Percentiles rank a stretch among this genome's conserved stretches.
Evolutionary conservation across 31 red algal species (phyloP).

Genomic region (Porphyra umbilicalis): DNA sequence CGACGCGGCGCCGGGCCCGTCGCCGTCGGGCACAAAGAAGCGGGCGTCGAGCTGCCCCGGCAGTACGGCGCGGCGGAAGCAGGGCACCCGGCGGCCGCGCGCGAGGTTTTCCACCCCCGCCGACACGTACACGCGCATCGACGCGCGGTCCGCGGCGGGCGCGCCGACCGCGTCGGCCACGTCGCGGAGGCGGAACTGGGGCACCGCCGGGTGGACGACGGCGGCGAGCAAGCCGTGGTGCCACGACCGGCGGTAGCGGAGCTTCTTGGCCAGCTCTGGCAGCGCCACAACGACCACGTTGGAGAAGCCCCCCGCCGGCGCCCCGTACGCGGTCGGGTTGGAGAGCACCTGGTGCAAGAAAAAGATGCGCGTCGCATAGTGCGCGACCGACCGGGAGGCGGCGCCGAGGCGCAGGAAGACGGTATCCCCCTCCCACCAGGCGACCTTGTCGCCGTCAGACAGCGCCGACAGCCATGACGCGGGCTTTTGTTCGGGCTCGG

Average conservation of each 20-base stretch:
- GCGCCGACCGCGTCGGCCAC: neutral
- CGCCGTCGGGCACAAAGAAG: constrained; percentile 16
- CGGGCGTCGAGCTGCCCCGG: neutral
- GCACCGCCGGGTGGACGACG: constrained; percentile 22
- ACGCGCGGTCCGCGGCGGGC: neutral
- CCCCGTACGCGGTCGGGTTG: constrained; percentile 26
- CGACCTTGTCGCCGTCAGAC: constrained; percentile 9
- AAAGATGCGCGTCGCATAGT: constrained; percentile 29
- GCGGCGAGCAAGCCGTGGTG: constrained; percentile 45
- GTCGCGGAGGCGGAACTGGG: constrained; percentile 1
- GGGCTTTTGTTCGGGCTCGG: constrained; percentile 31
- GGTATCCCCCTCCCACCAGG: constrained; percentile 49
- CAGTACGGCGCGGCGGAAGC: constrained; percentile 24
- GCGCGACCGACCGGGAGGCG: constrained; percentile 15
- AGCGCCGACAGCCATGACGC: constrained; percentile 1
- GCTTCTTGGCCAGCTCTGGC: constrained; percentile 24
- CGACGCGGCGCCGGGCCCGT: constrained; percentile 15
- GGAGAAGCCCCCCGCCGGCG: constrained; percentile 10
- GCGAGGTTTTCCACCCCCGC: constrained; percentile 13
- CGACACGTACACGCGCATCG: constrained; percentile 22
- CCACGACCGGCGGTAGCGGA: constrained; percentile 38
- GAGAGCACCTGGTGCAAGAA: constrained; percentile 40
- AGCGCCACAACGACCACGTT: constrained; percentile 36
- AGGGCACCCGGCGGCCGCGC: constrained; percentile 13
- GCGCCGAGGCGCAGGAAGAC: constrained; percentile 21